Evolutionary conservation across 306 rosid genomes (phyloP).

Genomic region (Lagenaria siceraria): DNA sequence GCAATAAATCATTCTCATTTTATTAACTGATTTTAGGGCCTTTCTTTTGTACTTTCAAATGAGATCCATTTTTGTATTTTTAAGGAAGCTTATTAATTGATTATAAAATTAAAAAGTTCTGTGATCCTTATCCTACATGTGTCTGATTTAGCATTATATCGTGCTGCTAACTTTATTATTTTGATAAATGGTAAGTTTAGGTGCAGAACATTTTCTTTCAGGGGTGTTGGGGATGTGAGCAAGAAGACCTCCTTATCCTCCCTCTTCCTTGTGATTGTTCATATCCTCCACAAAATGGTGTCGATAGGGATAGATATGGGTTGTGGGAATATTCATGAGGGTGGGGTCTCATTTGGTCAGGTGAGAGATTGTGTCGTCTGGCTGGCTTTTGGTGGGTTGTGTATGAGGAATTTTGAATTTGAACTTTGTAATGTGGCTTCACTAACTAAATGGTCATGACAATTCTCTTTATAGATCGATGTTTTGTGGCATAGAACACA

Average conservation of each 20-base stretch:
- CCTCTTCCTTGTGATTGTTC: neutral
- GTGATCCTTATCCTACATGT: neutral
- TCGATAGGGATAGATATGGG: neutral
- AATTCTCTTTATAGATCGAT: neutral
- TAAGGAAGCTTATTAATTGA: neutral
- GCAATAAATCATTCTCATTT: neutral
- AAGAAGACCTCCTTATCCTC: neutral
- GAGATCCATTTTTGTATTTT: neutral
- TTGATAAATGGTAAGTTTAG: neutral
- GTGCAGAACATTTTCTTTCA: neutral
- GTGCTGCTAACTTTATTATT: neutral
- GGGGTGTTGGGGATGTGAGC: neutral
- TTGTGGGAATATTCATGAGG: neutral
- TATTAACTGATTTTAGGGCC: neutral
- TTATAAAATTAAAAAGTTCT: neutral
- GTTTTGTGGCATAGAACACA: neutral
- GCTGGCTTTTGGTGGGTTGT: neutral
- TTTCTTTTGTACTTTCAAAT: neutral
- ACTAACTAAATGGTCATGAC: neutral
- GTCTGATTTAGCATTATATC: neutral
- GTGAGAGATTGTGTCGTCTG: neutral
- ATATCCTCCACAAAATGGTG: neutral
- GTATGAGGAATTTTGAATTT: neutral
- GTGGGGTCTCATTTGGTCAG: neutral
- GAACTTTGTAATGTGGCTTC: neutral